A percentile compares a stretch with the other conserved stretches of the same genome.
Conservation (phyloP, 148 eudicot species). For the Vaccinium vitisidaea region DNA sequence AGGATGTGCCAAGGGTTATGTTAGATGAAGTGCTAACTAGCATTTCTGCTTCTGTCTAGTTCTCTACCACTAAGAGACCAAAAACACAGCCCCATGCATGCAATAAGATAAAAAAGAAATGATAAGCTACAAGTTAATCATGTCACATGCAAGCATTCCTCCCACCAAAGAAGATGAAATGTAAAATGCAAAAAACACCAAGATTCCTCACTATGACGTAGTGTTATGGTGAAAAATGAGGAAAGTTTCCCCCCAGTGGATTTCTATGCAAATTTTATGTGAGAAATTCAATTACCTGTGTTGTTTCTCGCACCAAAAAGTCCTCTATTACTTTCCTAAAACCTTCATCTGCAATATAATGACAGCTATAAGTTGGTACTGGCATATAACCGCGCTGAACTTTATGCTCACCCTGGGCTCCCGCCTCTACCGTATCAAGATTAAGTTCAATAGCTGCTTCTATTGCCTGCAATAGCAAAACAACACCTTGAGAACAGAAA, state of each 20-base stretch:
- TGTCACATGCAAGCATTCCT: neutral
- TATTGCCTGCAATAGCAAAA: constrained; percentile 59
- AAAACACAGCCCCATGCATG: neutral
- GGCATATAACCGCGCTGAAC: constrained; percentile 95
- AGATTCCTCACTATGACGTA: neutral
- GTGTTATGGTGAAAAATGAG: neutral
- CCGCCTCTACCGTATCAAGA: constrained; percentile 93
- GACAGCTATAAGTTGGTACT: constrained; percentile 83
- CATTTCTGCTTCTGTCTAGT: neutral
- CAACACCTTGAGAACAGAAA: neutral
- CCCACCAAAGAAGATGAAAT: neutral
- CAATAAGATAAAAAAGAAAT: neutral
- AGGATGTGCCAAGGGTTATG: neutral
- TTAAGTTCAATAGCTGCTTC: constrained; percentile 97
- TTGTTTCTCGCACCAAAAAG: constrained; percentile 73
- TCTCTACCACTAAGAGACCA: constrained; percentile 7
- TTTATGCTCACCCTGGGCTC: constrained; percentile 99
- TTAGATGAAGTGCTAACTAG: neutral
- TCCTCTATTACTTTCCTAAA: constrained; percentile 63
- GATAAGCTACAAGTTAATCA: neutral
- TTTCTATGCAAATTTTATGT: neutral
- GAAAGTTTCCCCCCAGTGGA: neutral
- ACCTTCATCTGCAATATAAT: constrained; percentile 71
- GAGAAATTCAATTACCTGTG: constrained; percentile 51
- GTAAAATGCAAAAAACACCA: too few species aligned